Percentiles rank a stretch among this genome's conserved stretches.
Evolutionary conservation across 208 protist species (phyloP).

Genomic region (Trypanosoma cruzi): DNA sequence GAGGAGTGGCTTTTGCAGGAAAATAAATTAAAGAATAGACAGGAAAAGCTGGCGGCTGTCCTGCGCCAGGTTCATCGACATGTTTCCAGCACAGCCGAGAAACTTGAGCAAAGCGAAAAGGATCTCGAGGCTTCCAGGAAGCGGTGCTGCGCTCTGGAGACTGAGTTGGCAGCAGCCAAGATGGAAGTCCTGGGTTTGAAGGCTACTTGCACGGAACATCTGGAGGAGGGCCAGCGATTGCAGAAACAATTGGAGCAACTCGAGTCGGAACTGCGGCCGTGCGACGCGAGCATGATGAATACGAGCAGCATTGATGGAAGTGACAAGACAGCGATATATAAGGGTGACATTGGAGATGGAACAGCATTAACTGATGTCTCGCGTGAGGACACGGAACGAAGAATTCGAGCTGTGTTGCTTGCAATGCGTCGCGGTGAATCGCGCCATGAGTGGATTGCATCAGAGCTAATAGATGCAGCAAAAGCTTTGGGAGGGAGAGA

Average conservation of each 20-base stretch:
- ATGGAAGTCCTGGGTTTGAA: slow-evolving; percentile 3
- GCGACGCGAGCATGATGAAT: background rate
- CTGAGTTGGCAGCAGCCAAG: slow-evolving; percentile 6
- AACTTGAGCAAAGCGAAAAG: slow-evolving; percentile 13
- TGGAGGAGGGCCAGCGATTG: slow-evolving; percentile 10
- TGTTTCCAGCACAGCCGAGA: slow-evolving; percentile 4
- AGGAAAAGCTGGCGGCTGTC: slow-evolving; percentile 18
- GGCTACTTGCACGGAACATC: background rate
- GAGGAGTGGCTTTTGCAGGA: slow-evolving; percentile 29
- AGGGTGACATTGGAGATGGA: background rate
- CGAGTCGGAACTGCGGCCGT: background rate
- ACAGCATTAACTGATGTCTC: slow-evolving; percentile 5
- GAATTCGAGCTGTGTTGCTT: slow-evolving; percentile 7
- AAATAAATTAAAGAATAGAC: slow-evolving; percentile 6
- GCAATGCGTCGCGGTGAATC: slow-evolving; percentile 13
- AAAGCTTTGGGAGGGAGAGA: background rate
- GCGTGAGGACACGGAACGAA: background rate
- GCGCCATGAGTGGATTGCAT: slow-evolving; percentile 17
- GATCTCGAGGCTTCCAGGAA: slow-evolving; percentile 4
- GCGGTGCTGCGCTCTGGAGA: background rate
- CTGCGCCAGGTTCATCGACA: slow-evolving; percentile 17
- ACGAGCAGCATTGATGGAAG: background rate
- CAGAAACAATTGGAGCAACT: slow-evolving; percentile 23
- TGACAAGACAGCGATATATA: background rate
- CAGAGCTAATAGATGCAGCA: slow-evolving; percentile 10